phyloP scores from a whole-genome alignment of 805 yeast species.

The Starmerella cellae region DNA sequence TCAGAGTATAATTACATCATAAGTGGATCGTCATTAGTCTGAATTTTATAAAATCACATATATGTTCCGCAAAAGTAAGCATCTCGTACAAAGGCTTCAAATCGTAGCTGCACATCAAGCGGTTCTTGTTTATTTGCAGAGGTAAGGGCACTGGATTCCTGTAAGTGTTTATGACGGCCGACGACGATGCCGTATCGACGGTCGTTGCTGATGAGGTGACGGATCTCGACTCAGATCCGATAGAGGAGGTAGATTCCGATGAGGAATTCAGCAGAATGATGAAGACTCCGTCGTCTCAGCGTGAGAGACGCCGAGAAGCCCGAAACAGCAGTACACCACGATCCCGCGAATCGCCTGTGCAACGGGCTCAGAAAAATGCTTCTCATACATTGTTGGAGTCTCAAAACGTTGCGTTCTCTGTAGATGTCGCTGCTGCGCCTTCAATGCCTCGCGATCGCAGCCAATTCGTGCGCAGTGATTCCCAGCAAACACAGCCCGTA shows the following conservation, averaged over 20 bases:
- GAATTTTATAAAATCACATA: too few relatives aligned
- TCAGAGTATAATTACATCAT: too few relatives aligned
- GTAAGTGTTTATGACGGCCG: background rate
- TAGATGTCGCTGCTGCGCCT: background rate
- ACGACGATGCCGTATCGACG: background rate
- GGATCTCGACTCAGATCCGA: constrained; percentile 9
- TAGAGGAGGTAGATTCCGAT: constrained; percentile 9
- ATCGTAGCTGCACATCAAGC: too few relatives aligned
- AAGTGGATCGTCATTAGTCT: too few relatives aligned
- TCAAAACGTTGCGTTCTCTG: background rate
- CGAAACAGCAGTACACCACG: constrained; percentile 9
- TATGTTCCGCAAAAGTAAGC: too few relatives aligned
- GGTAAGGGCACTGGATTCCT: too few relatives aligned
- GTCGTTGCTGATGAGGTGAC: constrained; percentile 1
- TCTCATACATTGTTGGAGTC: background rate
- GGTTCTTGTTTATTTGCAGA: too few relatives aligned
- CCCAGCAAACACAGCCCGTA: constrained; percentile 11
- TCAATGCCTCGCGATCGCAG: background rate
- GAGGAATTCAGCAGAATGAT: constrained; percentile 14
- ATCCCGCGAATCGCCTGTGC: background rate
- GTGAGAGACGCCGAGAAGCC: background rate
- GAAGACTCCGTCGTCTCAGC: constrained; percentile 3
- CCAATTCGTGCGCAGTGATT: background rate
- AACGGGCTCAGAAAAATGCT: background rate
- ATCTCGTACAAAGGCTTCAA: too few relatives aligned